Evolutionary conservation across 352 stramenopile genomes (phyloP), one percentile per base, ranked within the genome.

Genomic region (Lagenidium sp.): DNA sequence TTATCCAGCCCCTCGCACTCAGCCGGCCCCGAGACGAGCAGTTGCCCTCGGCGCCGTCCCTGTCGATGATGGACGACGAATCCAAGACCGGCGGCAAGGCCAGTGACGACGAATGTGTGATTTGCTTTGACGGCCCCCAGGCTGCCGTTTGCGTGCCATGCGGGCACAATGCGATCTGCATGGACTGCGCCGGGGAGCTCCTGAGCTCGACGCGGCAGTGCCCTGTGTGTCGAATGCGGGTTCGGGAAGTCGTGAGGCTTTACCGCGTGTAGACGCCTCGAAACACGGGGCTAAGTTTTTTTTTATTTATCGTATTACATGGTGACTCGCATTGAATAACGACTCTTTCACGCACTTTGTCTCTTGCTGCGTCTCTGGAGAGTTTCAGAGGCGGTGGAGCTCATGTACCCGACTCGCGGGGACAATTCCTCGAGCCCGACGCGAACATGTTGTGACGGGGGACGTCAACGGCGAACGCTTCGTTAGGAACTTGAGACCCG

Each of bases 81-180:
- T 40, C 11, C 37, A 12, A 47, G 13, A 6, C 22, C 16, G 13
- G 7, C 4, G 26, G 23, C 4, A 15, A 38, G 44, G 0, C 58
- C 65, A 1, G 50, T 61, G 4, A 55, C 36, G 64, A 62, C 29
- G 76, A 89, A 53, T 92, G 80, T 24, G 62, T 88, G 4, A 65
- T 92, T 13, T 92, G 80, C 56, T 88, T 90, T 36, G 75, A 90
- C 45, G 73, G 66, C 0, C 75, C 75, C 0, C 69, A 88, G 57
- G 65, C 65, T 15, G 75, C 75, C 6, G 77, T 90, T 0, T 92
- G 80, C 38, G 75, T 92, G 12, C 80, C 80, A 0, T 92, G 80
- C 40, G 80, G 80, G 20, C 77, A 93, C 68, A 85, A 90, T 29
- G 77, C 80, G 11, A 50, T 88, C 12, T 93, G 80, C 44, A 89